Evolutionary conservation across 768 basidiomycete species (phyloP).

Genomic region (Tulasnella calospora): DNA sequence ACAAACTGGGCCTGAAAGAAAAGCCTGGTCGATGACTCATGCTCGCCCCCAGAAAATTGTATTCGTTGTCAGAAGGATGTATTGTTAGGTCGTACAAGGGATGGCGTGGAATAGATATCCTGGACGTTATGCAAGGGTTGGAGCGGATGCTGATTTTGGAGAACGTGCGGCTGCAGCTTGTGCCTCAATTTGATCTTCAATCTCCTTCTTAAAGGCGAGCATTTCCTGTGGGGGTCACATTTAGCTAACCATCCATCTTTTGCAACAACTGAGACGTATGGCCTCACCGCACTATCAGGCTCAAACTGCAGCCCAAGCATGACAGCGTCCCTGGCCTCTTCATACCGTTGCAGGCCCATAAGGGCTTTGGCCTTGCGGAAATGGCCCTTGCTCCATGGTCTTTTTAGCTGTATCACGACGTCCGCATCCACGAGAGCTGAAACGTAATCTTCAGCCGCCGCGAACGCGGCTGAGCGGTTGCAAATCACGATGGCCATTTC

Average conservation of each 20-base stretch:
- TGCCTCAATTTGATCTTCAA: conserved; percentile 26
- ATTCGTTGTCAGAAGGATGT: background rate
- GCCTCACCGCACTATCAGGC: conserved; percentile 53
- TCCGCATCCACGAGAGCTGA: conserved; percentile 86
- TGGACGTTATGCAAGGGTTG: background rate
- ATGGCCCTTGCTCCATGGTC: conserved; percentile 92
- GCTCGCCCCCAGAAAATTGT: background rate
- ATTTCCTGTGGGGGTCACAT: conserved; percentile 22
- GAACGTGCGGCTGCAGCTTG: conserved; percentile 15
- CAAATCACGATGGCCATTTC: conserved; percentile 86
- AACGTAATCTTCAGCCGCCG: conserved; percentile 68
- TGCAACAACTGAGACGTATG: background rate
- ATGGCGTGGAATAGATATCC: background rate
- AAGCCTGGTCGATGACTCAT: background rate
- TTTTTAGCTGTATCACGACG: conserved; percentile 74
- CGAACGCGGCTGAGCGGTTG: conserved; percentile 86
- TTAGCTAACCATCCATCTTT: background rate
- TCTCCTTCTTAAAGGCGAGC: conserved; percentile 26
- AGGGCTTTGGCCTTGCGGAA: conserved; percentile 91
- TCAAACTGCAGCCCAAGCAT: conserved; percentile 83
- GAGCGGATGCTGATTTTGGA: conserved; percentile 6
- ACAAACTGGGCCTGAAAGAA: conserved; percentile 1
- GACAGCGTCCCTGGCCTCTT: conserved; percentile 79
- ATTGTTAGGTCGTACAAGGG: conserved; percentile 5
- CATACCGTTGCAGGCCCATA: conserved; percentile 57